A percentile compares a stretch with the other conserved stretches of the same genome.
Evolutionary conservation across 2,329 filamentous ascomycete genomes (phyloP).

Genomic region (Hypoxylon sp.): DNA sequence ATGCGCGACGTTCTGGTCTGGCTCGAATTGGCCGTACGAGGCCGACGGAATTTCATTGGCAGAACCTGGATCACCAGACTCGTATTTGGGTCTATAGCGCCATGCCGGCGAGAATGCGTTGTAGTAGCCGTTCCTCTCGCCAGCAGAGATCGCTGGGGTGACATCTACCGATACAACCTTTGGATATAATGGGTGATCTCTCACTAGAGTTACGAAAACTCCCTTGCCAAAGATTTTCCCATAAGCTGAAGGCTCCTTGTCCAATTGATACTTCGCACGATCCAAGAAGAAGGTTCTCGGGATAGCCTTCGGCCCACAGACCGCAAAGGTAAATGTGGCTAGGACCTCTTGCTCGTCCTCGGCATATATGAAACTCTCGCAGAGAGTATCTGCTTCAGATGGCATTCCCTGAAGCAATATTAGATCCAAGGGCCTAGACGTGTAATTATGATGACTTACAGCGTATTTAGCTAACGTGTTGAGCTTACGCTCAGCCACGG

Average conservation of each 20-base stretch:
- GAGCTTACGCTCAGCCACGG: slow-evolving; percentile 42
- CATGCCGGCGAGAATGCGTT: slow-evolving; percentile 19
- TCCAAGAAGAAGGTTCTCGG: slow-evolving; percentile 45
- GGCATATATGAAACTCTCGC: slow-evolving; percentile 41
- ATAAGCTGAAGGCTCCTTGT: slow-evolving; percentile 22
- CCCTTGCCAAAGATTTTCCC: slow-evolving; percentile 38
- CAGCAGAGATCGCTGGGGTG: neutral
- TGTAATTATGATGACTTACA: slow-evolving; percentile 35
- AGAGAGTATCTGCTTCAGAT: slow-evolving; percentile 4
- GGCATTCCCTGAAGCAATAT: slow-evolving; percentile 20
- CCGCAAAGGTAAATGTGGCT: slow-evolving; percentile 42
- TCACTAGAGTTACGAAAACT: slow-evolving; percentile 27
- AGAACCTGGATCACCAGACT: too few relatives aligned
- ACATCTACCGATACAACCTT: neutral
- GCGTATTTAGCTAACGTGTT: slow-evolving; percentile 39
- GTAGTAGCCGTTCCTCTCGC: neutral
- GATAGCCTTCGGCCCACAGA: slow-evolving; percentile 20
- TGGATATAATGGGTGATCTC: neutral
- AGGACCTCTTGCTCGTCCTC: slow-evolving; percentile 35
- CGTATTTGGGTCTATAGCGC: slow-evolving; percentile 21
- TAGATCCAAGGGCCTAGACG: slow-evolving; percentile 4
- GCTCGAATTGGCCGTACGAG: neutral
- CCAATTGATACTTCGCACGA: slow-evolving; percentile 27
- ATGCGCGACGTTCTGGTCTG: slow-evolving; percentile 1
- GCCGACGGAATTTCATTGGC: neutral